Conservation (phyloP, 495 filamentous ascomycete genomes). For the Aspergillus panamensis region DNA sequence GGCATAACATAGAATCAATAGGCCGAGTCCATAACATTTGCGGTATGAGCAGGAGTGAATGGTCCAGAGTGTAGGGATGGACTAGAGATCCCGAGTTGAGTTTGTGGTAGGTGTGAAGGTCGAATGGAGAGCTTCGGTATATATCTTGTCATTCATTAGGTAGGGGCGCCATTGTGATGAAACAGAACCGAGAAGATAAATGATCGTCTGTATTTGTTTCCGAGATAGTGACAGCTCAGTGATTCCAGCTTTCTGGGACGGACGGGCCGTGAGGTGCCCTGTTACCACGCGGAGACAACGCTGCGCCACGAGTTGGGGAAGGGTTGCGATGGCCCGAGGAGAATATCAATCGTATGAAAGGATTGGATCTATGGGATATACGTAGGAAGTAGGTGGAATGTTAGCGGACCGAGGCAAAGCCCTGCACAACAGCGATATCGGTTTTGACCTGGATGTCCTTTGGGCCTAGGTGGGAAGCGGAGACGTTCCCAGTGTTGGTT, state of each 20-base stretch:
- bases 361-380: not conserved
- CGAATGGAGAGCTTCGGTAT: no score
- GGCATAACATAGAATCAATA: not conserved
- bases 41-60: not conserved
- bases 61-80: no score
- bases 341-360: not conserved
- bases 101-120: no score
- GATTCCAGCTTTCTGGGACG: no score
- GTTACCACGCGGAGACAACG: no score
- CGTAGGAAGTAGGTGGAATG: not conserved
- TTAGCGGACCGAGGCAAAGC: slow-evolving; percentile 9
- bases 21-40: not conserved
- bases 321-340: not conserved
- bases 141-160: no score
- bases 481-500: not conserved
- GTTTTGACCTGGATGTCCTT: slow-evolving; percentile 32
- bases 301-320: not conserved
- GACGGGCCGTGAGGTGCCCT: no score
- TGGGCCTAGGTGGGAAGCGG: slow-evolving; percentile 14
- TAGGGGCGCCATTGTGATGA: no score
- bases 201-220: no score
- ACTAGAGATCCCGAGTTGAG: no score
- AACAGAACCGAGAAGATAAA: no score
- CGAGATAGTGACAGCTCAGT: no score
- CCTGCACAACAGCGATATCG: slow-evolving; percentile 21